These are phyloP conservation scores for Metschnikowia similis DNA, from an alignment of 805 yeast genomes.

Conservation along the genomic window DNA sequence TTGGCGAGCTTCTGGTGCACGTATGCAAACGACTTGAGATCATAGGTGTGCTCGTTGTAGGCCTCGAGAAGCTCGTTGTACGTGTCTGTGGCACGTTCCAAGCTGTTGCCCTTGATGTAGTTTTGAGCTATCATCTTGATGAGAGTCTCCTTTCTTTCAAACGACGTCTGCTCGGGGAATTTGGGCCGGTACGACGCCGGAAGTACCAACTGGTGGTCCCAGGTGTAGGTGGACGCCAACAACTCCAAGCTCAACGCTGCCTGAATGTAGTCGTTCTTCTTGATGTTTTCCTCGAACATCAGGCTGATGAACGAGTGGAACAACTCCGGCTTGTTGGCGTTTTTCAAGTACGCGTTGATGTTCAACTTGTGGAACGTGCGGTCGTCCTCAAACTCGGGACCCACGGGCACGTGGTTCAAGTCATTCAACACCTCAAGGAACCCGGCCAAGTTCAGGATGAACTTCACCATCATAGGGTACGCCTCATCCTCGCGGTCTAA, in stretches of 20 bases:
- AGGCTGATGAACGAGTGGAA: constrained; percentile 76
- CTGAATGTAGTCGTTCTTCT: constrained; percentile 64
- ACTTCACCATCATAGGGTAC: constrained; percentile 43
- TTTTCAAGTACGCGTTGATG: constrained; percentile 69
- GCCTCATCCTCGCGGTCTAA: constrained; percentile 66
- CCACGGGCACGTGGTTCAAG: constrained; percentile 69
- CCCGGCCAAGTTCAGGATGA: constrained; percentile 52
- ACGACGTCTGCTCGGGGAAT: constrained; percentile 76
- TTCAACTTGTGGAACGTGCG: constrained; percentile 75
- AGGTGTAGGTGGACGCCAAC: constrained; percentile 68
- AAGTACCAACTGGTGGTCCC: constrained; percentile 59
- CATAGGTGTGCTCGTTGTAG: constrained; percentile 68
- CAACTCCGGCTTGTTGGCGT: constrained; percentile 73
- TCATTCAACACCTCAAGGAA: constrained; percentile 64
- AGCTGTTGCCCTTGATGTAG: constrained; percentile 64
- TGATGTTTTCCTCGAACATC: constrained; percentile 60
- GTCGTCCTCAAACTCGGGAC: constrained; percentile 83
- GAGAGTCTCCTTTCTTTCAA: constrained; percentile 73
- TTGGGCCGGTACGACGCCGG: constrained; percentile 60
- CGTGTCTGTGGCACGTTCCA: constrained; percentile 75
- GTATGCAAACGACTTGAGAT: constrained; percentile 68
- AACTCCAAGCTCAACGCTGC: constrained; percentile 80
- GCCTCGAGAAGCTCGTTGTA: constrained; percentile 74
- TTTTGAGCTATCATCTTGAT: constrained; percentile 66
- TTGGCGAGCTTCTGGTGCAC: constrained; percentile 65